Evolutionary conservation across 306 rosid species (phyloP).

Genomic region (Datisca glomerata): DNA sequence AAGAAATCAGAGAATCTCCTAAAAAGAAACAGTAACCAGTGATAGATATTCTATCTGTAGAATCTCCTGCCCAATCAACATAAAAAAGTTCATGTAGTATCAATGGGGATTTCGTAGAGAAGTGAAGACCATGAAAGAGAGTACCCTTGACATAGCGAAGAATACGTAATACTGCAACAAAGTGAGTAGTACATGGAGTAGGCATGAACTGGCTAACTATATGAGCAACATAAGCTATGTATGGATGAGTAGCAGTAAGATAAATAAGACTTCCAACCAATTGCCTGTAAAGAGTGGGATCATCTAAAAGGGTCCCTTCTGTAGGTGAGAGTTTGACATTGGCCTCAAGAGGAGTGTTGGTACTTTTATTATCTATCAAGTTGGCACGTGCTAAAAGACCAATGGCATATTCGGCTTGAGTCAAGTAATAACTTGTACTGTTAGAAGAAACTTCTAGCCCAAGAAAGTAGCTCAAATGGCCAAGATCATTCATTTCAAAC

Average conservation of each 20-base stretch:
- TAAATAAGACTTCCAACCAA: constrained; percentile 1
- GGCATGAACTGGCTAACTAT: background rate
- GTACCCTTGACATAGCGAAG: background rate
- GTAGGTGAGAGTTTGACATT: background rate
- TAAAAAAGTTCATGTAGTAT: background rate
- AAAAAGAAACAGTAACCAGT: no score
- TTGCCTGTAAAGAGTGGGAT: background rate
- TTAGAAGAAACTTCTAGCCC: background rate
- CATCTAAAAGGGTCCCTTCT: background rate
- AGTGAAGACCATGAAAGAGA: background rate
- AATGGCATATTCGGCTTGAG: constrained; percentile 2
- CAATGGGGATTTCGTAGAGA: background rate
- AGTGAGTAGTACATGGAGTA: background rate
- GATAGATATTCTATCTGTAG: no score
- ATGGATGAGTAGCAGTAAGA: background rate
- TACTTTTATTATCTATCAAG: background rate
- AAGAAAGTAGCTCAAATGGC: background rate
- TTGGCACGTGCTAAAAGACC: background rate
- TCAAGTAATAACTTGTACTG: background rate
- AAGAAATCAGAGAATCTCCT: no score
- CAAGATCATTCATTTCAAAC: no score
- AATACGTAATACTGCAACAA: background rate
- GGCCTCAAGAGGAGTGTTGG: background rate
- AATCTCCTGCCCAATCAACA: constrained; percentile 1
- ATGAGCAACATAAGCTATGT: constrained; percentile 1